Conservation (phyloP, 1,284 basidiomycete genomes). For the Megacollybia platyphylla region DNA sequence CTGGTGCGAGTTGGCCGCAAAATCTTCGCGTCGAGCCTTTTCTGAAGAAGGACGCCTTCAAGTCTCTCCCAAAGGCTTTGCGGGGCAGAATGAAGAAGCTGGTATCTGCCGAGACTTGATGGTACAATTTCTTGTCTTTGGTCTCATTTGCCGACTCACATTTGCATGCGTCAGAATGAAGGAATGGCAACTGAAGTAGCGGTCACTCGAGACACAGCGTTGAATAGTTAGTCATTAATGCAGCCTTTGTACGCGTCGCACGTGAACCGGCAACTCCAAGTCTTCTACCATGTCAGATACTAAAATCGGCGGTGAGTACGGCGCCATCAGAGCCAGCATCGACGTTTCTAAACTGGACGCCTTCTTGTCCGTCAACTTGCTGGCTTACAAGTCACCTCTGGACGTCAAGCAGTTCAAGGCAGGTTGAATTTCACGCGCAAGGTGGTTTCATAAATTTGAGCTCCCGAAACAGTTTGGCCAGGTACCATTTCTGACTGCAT, state of each 20-base stretch:
- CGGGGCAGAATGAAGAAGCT: neutral
- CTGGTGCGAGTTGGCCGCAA: neutral
- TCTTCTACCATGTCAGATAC: slow-evolving; percentile 20
- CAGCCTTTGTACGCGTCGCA: no score
- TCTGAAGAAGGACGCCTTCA: neutral
- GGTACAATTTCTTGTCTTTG: no score
- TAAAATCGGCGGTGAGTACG: slow-evolving; percentile 65
- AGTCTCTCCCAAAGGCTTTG: neutral
- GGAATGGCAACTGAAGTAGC: no score
- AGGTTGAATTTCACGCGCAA: slow-evolving; percentile 14
- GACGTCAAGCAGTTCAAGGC: slow-evolving; percentile 88
- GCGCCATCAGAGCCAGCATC: slow-evolving; percentile 60
- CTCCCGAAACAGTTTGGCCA: slow-evolving; percentile 55
- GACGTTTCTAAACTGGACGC: slow-evolving; percentile 52
- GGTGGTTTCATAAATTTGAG: neutral
- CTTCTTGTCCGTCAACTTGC: slow-evolving; percentile 53
- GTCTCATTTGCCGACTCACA: no score
- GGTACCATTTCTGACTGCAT: slow-evolving; percentile 23
- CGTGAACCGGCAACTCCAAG: neutral
- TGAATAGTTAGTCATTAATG: no score
- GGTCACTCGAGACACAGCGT: no score
- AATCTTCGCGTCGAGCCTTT: neutral
- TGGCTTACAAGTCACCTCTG: slow-evolving; percentile 54
- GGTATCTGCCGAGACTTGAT: neutral
- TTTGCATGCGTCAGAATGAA: no score